Evolutionary conservation across 2,329 filamentous ascomycete species (phyloP).

Genomic region (Aspergillus fumigatus): DNA sequence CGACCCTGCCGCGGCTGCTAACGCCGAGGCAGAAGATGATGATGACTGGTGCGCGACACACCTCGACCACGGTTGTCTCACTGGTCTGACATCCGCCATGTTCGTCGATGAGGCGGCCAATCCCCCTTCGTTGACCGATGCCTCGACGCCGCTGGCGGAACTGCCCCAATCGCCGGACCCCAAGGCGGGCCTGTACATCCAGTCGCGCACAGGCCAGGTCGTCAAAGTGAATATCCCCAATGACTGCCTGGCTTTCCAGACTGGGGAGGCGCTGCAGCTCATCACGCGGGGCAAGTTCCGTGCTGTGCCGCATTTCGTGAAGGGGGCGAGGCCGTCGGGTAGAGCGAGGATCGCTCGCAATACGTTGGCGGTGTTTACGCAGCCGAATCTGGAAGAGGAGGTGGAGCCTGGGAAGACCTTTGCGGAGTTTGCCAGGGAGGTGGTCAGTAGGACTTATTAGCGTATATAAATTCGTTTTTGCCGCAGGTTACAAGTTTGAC

Average conservation of each 20-base stretch:
- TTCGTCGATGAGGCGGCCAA: slow-evolving; percentile 73
- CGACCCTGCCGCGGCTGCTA: slow-evolving; percentile 1
- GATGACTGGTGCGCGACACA: slow-evolving; percentile 87
- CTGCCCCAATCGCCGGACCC: slow-evolving; percentile 74
- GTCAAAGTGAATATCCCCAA: slow-evolving; percentile 90
- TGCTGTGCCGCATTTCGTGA: slow-evolving; percentile 93
- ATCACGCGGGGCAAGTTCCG: slow-evolving; percentile 90
- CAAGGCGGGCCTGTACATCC: slow-evolving; percentile 86
- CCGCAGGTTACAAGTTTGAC: background rate
- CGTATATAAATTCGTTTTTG: background rate
- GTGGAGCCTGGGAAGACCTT: slow-evolving; percentile 71
- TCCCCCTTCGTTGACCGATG: slow-evolving; percentile 29
- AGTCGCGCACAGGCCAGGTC: slow-evolving; percentile 72
- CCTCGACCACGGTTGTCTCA: slow-evolving; percentile 87
- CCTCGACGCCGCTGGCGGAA: slow-evolving; percentile 54
- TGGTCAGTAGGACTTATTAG: slow-evolving; percentile 64
- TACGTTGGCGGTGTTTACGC: slow-evolving; percentile 93
- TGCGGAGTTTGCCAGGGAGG: slow-evolving; percentile 70
- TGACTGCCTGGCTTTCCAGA: slow-evolving; percentile 94
- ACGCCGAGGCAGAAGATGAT: slow-evolving; percentile 36
- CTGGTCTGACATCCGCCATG: slow-evolving; percentile 91
- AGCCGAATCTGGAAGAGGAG: slow-evolving; percentile 77
- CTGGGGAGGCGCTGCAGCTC: slow-evolving; percentile 81
- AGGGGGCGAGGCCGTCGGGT: slow-evolving; percentile 61
- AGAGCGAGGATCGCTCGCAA: slow-evolving; percentile 65